A percentile compares a stretch with the other conserved stretches of the same genome.
phyloP scores from a whole-genome alignment of 441 rosid species.

The Biscutella laevigata region DNA sequence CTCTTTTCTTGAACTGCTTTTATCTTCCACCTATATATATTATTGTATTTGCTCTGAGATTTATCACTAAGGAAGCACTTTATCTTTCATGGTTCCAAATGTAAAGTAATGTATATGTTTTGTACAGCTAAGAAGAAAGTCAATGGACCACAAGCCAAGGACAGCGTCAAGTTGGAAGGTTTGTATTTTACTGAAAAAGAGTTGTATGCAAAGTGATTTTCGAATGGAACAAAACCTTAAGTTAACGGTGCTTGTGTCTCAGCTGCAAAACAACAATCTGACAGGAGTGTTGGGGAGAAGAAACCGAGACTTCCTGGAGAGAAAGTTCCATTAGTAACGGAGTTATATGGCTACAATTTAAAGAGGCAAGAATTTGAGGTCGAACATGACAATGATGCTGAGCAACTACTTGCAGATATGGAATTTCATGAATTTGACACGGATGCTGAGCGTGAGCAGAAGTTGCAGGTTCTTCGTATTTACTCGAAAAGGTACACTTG shows the following conservation, averaged over 20 bases:
- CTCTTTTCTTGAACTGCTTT: conserved; percentile 4
- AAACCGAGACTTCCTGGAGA: conserved; percentile 63
- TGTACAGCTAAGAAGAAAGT: conserved; percentile 43
- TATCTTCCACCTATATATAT: not conserved
- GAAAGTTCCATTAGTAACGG: conserved; percentile 54
- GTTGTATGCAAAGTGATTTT: not conserved
- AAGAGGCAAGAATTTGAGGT: conserved; percentile 93
- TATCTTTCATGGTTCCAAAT: conserved; percentile 27
- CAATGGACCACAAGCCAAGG: conserved; percentile 38
- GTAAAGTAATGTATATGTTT: conserved; percentile 24
- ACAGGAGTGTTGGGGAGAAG: conserved; percentile 86
- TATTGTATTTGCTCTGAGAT: conserved; percentile 1
- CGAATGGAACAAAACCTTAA: not conserved
- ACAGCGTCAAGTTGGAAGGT: conserved; percentile 67
- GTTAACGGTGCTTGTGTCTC: conserved; percentile 18
- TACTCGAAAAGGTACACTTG: conserved; percentile 62
- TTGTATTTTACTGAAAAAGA: conserved; percentile 4
- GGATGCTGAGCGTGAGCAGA: conserved; percentile 63
- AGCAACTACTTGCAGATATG: conserved; percentile 89
- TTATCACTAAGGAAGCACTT: not conserved
- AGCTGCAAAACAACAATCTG: conserved; percentile 54
- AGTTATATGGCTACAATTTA: conserved; percentile 76
- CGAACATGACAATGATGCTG: conserved; percentile 95
- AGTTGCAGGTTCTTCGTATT: conserved; percentile 73
- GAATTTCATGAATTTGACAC: conserved; percentile 77